A percentile compares a stretch with the other conserved stretches of the same genome.
Evolutionary conservation across 1,284 basidiomycete genomes (phyloP).

Genomic region (Cryptococcus amylolentus): DNA sequence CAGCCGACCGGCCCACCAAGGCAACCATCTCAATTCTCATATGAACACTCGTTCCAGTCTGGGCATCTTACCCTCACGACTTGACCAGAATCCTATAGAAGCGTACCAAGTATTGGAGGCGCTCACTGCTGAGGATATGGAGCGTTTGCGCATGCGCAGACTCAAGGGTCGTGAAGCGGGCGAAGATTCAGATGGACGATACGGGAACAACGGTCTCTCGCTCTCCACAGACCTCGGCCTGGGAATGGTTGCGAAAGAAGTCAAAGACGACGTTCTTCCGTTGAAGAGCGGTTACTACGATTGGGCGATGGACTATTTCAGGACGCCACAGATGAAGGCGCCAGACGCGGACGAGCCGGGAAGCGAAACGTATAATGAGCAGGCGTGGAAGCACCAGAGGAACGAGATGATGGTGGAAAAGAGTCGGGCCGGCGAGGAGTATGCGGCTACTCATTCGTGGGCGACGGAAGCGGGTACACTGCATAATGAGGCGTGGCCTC

Average conservation of each 20-base stretch:
- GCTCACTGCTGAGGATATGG: conserved; percentile 85
- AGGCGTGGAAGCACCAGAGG: conserved; percentile 88
- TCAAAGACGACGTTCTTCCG: conserved; percentile 62
- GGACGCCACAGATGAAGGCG: conserved; percentile 96
- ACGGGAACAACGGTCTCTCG: conserved; percentile 43
- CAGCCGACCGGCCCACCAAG: neutral
- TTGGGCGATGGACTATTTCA: conserved; percentile 97
- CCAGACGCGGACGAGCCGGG: conserved; percentile 94
- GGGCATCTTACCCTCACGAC: conserved; percentile 7
- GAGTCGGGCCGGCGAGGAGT: conserved; percentile 54
- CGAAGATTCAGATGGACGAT: conserved; percentile 36
- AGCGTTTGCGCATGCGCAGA: conserved; percentile 69
- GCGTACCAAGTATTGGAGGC: conserved; percentile 78
- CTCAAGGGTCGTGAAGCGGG: conserved; percentile 50
- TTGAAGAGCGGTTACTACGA: conserved; percentile 90
- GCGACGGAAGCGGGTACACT: conserved; percentile 73
- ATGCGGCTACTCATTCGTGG: conserved; percentile 69
- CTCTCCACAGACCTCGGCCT: conserved; percentile 43
- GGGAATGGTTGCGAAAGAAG: conserved; percentile 50
- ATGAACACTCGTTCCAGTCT: conserved; percentile 7
- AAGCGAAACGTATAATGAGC: conserved; percentile 87
- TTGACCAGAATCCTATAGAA: conserved; percentile 27
- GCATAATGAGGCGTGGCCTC: conserved; percentile 65
- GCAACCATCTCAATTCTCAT: conserved; percentile 8
- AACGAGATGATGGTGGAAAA: conserved; percentile 83